phyloP scores from a whole-genome alignment of 176 grass and related monocot genomes.

The Poa annua region DNA sequence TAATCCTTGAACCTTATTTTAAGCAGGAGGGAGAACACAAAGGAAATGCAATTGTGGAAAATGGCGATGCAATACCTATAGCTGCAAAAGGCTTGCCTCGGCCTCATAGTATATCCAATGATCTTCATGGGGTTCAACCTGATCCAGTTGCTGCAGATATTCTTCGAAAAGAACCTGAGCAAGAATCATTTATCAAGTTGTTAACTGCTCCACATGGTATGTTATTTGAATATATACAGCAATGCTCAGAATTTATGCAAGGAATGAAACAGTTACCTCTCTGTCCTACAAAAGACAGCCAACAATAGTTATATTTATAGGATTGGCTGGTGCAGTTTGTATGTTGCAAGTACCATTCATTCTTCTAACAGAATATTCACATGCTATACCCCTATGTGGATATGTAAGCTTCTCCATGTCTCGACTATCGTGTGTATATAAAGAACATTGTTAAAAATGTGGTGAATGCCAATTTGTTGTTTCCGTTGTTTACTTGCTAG shows the following conservation, averaged over 20 bases:
- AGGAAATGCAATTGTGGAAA: conserved; percentile 60
- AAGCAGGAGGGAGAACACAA: conserved; percentile 66
- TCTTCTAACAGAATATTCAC: conserved; percentile 10
- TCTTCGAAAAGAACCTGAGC: conserved; percentile 95
- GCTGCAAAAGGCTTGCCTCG: conserved; percentile 72
- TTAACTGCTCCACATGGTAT: conserved; percentile 86
- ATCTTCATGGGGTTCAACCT: conserved; percentile 89
- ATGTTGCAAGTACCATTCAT: conserved; percentile 3
- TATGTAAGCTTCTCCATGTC: conserved; percentile 19
- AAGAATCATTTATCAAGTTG: conserved; percentile 89
- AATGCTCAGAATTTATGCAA: conserved; percentile 11
- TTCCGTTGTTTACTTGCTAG: conserved; percentile 33
- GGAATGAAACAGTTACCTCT: conserved; percentile 7
- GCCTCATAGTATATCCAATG: conserved; percentile 83
- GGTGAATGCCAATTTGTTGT: conserved; percentile 5
- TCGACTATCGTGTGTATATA: conserved; percentile 15
- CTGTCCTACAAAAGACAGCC: not conserved
- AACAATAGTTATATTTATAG: not conserved
- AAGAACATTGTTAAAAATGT: conserved; percentile 29
- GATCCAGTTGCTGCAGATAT: conserved; percentile 95
- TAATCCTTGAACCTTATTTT: conserved; percentile 38
- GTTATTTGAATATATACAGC: conserved; percentile 6
- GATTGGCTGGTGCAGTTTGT: conserved; percentile 9
- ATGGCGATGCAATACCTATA: conserved; percentile 61
- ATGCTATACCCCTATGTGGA: conserved; percentile 35